Base-by-base conservation (phyloP, 306 rosid genomes). In the Potentilla sterilis region DNA sequence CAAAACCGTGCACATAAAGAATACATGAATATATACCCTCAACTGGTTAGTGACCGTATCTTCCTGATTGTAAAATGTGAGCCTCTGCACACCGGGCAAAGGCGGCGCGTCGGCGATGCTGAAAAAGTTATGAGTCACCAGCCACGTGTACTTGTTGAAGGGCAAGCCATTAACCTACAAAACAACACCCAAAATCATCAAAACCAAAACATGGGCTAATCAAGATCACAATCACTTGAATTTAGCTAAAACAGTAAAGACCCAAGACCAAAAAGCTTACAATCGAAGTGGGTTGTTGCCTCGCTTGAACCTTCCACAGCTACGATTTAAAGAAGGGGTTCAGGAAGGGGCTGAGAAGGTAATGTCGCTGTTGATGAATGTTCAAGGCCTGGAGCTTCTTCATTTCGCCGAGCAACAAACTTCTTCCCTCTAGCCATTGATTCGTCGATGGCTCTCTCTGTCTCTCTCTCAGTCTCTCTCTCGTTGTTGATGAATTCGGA, bases 1-100 rank as follows among this genome's bases (percentile, higher is more conserved):
- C n/a, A 58, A 72, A n/a, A n/a, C n/a, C n/a, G n/a, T n/a, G n/a
- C n/a, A n/a, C n/a, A n/a, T 13, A 75, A 8, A 54, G 58, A 47
- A 43, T 54, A 62, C 4, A 43, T 2, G 43, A 10, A 69, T 21
- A 74, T 85, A 70, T 85, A 94, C 98, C 73, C 83, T 88, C 79
- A 94, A 77, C 80, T 91, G 95, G 74, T 91, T 91, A 65, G 97
- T 91, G n/a, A 94, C 94, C 22, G 90, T 72, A 81, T 94, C 98
- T 78, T 94, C 97, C 87, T 94, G 98, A 80, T 91, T 94, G 85
- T 74, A 93, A 72, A 93, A 86, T 71, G 98, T 93, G 58, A 93
- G 82, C 78, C 97, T 91, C 70, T 93, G 97, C 76, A 79, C 89
- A 13, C 96, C 98, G 9, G 82, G 44, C 82, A 93, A 75, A 22